phyloP scores from a whole-genome alignment of 345 rosid species.

The Citrus unshiu region DNA sequence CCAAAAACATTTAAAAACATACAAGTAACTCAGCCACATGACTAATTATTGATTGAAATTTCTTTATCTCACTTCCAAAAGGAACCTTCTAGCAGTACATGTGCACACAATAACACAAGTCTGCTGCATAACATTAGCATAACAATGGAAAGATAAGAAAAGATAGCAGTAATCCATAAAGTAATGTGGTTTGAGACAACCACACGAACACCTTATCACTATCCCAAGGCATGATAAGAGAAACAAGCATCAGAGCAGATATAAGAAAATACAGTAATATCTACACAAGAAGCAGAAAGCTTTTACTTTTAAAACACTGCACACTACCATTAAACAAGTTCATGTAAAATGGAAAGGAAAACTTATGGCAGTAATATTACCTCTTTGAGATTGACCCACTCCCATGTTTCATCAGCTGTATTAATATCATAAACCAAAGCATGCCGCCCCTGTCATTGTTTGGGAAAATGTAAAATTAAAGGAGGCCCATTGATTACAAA shows the following conservation, averaged over 20 bases:
- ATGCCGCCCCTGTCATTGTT: slow-evolving; percentile 68
- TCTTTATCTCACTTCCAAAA: background rate
- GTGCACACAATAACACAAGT: background rate
- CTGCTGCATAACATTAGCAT: background rate
- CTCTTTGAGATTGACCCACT: slow-evolving; percentile 99
- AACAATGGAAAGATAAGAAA: background rate
- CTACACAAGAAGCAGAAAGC: background rate
- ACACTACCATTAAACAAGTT: background rate
- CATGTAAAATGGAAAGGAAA: background rate
- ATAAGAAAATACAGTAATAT: background rate
- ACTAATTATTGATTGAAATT: background rate
- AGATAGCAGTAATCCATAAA: background rate
- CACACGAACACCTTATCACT: background rate
- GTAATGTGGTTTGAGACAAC: background rate
- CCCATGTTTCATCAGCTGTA: slow-evolving; percentile 80
- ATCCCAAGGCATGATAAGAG: background rate
- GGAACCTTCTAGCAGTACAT: background rate
- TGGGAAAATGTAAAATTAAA: slow-evolving; percentile 20
- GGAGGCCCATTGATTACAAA: slow-evolving; percentile 5
- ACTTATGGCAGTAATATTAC: slow-evolving; percentile 33
- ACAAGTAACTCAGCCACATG: background rate
- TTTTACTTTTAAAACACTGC: background rate
- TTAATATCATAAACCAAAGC: slow-evolving; percentile 88
- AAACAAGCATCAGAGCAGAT: background rate
- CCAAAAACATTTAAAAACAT: background rate